Evolutionary conservation across 768 basidiomycete genomes (phyloP), one percentile per base, ranked within the genome.

Genomic region (Phlebiopsis gigantea): DNA sequence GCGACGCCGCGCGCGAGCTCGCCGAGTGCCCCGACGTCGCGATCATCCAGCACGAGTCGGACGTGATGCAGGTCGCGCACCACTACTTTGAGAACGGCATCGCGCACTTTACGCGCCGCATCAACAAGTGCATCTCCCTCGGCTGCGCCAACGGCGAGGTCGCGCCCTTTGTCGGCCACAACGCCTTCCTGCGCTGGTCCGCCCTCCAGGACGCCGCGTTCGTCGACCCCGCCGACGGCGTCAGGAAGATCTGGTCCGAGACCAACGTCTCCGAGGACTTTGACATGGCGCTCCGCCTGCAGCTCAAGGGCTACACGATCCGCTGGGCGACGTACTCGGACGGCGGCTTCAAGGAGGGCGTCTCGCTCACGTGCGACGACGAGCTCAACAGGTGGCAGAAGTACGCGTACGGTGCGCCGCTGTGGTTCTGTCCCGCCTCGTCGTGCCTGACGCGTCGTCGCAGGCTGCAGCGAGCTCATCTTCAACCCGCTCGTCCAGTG

Each of bases 301-400:
- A 69, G 73, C 71, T 74, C 21, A 65, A 82, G 65, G 87, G 85
- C 0, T 90, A 89, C 66, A 82, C 80, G 60, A 89, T 91, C 61
- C 85, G 88, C 43, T 88, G 90, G 92, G 86, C 92, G 30, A 90
- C 88, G 0, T 96, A 96, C 69, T 87, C 83, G 1, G 79, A 89
- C 24, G 84, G 90, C 47, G 88, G 83, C 2, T 95, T 94, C 76
- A 89, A 93, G 72, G 93, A 96, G 65, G 93, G 93, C 59, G 93
- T 96, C 14, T 90, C 88, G 0, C 75, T 96, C 17, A 93, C 93
- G 0, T 85, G 84, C 52, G 91, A 93, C 53, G 93, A 96, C 65
- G 93, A 96, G 69, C 73, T 96, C 7, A 94, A 94, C 64, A 72
- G 93, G 1, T 96, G 93, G 93, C 90, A 94, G 60, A 96, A 94